Conservation (phyloP, 352 stramenopile genomes). For the Pythium folliculosum region DNA sequence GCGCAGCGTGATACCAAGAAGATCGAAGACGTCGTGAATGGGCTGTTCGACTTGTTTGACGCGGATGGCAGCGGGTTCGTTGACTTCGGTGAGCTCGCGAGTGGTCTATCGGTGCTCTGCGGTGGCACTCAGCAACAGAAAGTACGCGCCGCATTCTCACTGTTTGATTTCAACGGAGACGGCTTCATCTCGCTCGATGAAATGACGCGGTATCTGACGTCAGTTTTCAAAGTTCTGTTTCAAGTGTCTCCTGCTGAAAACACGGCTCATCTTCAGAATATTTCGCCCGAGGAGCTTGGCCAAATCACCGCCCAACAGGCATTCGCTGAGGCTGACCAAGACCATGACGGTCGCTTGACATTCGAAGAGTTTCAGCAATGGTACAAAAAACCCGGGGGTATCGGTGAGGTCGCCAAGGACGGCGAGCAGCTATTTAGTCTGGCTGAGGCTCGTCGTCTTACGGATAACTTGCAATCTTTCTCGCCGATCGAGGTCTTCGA, state of each 20-base stretch:
- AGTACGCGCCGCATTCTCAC: constrained; percentile 76
- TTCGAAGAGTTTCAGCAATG: constrained; percentile 87
- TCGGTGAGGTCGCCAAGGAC: constrained; percentile 76
- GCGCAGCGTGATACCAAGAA: constrained; percentile 42
- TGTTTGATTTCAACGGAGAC: constrained; percentile 91
- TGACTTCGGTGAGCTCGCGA: constrained; percentile 84
- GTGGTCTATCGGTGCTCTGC: constrained; percentile 80
- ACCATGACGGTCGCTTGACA: constrained; percentile 76
- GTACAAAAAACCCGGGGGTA: constrained; percentile 76
- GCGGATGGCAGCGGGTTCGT: constrained; percentile 68
- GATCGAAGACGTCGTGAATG: constrained; percentile 58
- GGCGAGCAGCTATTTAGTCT: constrained; percentile 80
- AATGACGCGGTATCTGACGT: constrained; percentile 88
- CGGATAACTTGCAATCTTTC: constrained; percentile 68
- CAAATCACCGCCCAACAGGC: constrained; percentile 79
- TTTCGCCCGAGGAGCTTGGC: constrained; percentile 79
- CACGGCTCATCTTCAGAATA: constrained; percentile 43
- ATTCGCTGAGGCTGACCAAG: constrained; percentile 65
- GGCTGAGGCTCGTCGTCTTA: constrained; percentile 65
- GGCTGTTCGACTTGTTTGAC: constrained; percentile 85
- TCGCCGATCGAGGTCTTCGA: constrained; percentile 80
- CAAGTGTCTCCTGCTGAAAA: constrained; percentile 44
- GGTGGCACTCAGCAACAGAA: constrained; percentile 87
- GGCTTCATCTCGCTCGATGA: constrained; percentile 86
- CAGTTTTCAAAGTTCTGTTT: constrained; percentile 86